Conservation (phyloP, 768 basidiomycete species). For the Mycena floridula region DNA sequence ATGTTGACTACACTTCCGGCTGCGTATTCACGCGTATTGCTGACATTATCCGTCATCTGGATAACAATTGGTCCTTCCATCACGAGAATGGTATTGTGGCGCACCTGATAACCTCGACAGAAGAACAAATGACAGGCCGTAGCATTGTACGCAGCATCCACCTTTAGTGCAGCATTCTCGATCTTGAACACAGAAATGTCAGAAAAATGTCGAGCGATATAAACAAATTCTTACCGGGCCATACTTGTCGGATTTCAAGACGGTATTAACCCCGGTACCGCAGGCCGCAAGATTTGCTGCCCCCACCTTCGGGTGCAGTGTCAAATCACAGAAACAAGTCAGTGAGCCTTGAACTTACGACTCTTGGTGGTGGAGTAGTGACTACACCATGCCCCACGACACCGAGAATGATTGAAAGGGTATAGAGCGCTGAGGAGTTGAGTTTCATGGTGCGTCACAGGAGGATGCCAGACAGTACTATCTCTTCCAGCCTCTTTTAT, state of each 20-base stretch:
- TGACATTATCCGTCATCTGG: constrained; percentile 23
- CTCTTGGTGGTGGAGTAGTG: not conserved
- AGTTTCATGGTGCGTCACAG: too few species aligned
- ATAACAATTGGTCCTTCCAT: not conserved
- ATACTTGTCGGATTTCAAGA: constrained; percentile 20
- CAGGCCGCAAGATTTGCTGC: constrained; percentile 23
- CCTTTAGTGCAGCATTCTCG: constrained; percentile 22
- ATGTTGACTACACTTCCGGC: constrained; percentile 25
- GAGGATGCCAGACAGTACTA: too few species aligned
- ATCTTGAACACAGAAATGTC: constrained; percentile 15
- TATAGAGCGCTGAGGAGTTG: too few species aligned
- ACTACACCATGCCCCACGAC: not conserved
- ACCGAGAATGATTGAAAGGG: too few species aligned
- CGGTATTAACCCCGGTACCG: constrained; percentile 21
- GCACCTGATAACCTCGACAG: constrained; percentile 25
- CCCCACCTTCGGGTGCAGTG: constrained; percentile 17
- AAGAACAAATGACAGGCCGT: constrained; percentile 27
- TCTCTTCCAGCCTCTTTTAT: too few species aligned
- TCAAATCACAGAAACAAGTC: not conserved
- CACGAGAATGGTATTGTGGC: constrained; percentile 1
- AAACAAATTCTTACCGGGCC: constrained; percentile 21
- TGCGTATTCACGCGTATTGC: constrained; percentile 19
- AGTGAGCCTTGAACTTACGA: not conserved
- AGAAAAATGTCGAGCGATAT: not conserved
- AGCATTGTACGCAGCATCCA: constrained; percentile 24